A percentile compares a stretch with the other conserved stretches of the same genome.
These are phyloP conservation scores for Periconia macrospinosa DNA, from an alignment of 2,329 filamentous ascomycete genomes.

Conservation along the genomic window DNA sequence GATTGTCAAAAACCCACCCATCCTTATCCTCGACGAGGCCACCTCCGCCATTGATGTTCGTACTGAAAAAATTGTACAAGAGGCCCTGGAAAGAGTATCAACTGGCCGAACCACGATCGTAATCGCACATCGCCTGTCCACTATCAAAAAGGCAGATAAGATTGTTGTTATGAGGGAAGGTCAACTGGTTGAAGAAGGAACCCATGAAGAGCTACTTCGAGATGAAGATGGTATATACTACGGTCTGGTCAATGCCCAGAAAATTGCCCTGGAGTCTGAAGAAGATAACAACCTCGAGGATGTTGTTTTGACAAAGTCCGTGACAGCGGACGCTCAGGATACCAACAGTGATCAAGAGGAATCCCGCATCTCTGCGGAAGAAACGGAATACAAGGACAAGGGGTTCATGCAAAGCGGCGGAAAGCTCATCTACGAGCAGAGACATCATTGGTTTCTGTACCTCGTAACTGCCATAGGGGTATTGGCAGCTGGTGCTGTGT, in stretches of 20 bases:
- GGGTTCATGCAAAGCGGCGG: slow-evolving; percentile 38
- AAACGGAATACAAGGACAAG: slow-evolving; percentile 31
- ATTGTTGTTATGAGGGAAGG: slow-evolving; percentile 78
- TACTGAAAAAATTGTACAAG: slow-evolving; percentile 57
- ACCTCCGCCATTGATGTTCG: slow-evolving; percentile 67
- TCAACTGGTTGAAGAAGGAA: slow-evolving; percentile 71
- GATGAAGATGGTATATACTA: slow-evolving; percentile 66
- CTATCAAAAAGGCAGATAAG: slow-evolving; percentile 75
- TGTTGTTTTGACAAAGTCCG: slow-evolving; percentile 13
- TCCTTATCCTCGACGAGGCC: slow-evolving; percentile 76
- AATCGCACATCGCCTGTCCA: slow-evolving; percentile 75
- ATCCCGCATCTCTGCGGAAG: slow-evolving; percentile 10
- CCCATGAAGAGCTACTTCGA: slow-evolving; percentile 69
- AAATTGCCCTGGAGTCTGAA: slow-evolving; percentile 32
- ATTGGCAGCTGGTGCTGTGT: slow-evolving; percentile 38
- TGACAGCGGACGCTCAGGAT: slow-evolving; percentile 17
- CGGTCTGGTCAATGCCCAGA: slow-evolving; percentile 60
- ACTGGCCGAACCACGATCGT: slow-evolving; percentile 71
- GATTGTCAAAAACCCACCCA: slow-evolving; percentile 66
- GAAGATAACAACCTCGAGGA: slow-evolving; percentile 21
- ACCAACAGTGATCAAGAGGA: slow-evolving; percentile 8
- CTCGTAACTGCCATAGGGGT: slow-evolving; percentile 30
- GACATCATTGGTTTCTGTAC: slow-evolving; percentile 38
- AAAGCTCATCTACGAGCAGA: slow-evolving; percentile 37
- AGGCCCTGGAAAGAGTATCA: slow-evolving; percentile 62